Base-by-base conservation (phyloP, 192 early-diverging fungal species). In the Entomortierella beljakovae region DNA sequence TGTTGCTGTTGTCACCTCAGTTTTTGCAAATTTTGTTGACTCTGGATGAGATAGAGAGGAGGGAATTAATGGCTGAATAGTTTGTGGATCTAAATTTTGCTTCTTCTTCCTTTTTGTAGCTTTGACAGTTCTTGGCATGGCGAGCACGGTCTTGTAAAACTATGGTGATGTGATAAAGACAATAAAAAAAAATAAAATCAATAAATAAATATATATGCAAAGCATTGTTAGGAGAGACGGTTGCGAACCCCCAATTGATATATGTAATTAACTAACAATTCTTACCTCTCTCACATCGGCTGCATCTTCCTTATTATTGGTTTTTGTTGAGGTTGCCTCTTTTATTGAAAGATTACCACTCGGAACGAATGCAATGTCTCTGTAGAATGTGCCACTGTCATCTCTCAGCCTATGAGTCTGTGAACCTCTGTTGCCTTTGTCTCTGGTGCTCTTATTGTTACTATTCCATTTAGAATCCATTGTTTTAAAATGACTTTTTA, bases 331-430 rank as follows among this genome's bases (percentile, higher is more conserved):
- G 0, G 32, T 32, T 6, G 71, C 16, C 13, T 67, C 46, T 20
- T 68, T 64, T 48, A 68, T 68, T 31, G 60, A 43, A 10, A 77
- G 55, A 0, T 60, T 40, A 33, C 73, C 73, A 33, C 67, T 70
- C 25, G 67, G 67, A 15, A 79, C 75, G 50, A 79, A 79, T 9
- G 62, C 56, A 35, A 79, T 79, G 34, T 79, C 67, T 38, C 62
- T 64, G 40, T 65, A 79, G 57, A 52, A 69, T 28, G 55, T 70
- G 23, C 75, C 75, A 8, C 61, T 50, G 8, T 68, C 59, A 26
- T 77, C 73, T 35, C 58, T 40, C 8, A 60, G 61, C 40, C 57
- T 23, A 11, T 53, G n/a, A n/a, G n/a, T n/a, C n/a, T n/a, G n/a
- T n/a, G n/a, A n/a, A n/a, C n/a, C 15, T 29, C 62, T 64, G 46